Evolutionary conservation across 371 early-diverging fungal species (phyloP).

Genomic region (Saksenaea oblongispora): DNA sequence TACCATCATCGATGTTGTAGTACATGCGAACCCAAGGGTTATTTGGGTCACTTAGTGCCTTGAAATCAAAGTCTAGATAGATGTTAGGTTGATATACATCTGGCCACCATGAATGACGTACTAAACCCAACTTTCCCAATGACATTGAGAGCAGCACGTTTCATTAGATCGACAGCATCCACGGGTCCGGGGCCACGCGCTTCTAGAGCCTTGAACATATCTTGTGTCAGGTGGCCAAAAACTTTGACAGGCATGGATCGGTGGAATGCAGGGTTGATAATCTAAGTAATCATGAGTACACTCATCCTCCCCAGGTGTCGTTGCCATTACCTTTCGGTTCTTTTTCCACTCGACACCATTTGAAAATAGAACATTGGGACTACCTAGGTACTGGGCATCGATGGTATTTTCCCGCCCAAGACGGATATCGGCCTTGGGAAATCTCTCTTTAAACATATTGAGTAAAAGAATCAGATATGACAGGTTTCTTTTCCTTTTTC

Average conservation of each 20-base stretch:
- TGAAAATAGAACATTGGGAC: slow-evolving; percentile 9
- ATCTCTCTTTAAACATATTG: slow-evolving; percentile 19
- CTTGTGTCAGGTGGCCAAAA: slow-evolving; percentile 9
- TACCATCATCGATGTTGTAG: slow-evolving; percentile 6
- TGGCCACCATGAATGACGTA: slow-evolving; percentile 5
- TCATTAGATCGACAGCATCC: slow-evolving; percentile 18
- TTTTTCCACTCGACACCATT: slow-evolving; percentile 15
- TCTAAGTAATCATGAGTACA: slow-evolving; percentile 1
- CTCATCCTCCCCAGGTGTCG: background rate
- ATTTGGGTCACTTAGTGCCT: slow-evolving; percentile 4
- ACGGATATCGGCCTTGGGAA: slow-evolving; percentile 18
- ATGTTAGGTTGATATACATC: background rate
- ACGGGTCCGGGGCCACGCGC: background rate
- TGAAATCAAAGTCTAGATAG: background rate
- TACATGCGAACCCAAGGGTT: slow-evolving; percentile 6
- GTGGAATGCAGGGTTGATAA: slow-evolving; percentile 22
- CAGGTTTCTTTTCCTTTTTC: no score
- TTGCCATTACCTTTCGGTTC: slow-evolving; percentile 13
- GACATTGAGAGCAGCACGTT: slow-evolving; percentile 36
- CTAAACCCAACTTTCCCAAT: slow-evolving; percentile 43
- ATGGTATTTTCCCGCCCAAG: slow-evolving; percentile 1
- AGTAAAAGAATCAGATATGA: no score
- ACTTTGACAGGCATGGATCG: slow-evolving; percentile 22
- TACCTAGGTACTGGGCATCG: slow-evolving; percentile 14
- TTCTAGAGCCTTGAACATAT: slow-evolving; percentile 22